These are phyloP conservation scores for Penicillium corylophilum DNA, from an alignment of 2,329 filamentous ascomycete genomes.

Conservation along the genomic window DNA sequence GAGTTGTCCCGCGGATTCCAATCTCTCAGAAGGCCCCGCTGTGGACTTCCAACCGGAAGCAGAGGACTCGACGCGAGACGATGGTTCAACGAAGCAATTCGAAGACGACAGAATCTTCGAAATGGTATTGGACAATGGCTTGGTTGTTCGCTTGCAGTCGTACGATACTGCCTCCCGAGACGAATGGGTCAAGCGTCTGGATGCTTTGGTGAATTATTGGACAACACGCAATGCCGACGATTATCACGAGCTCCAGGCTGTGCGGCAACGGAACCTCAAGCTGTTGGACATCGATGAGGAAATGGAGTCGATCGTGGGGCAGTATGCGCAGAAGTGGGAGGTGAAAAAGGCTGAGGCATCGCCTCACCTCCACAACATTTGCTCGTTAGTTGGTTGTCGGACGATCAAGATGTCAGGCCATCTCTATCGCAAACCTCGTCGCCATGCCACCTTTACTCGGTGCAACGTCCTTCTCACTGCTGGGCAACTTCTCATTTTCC, in stretches of 20 bases:
- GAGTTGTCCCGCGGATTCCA: conserved; percentile 53
- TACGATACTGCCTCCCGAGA: conserved; percentile 58
- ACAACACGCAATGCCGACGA: conserved; percentile 57
- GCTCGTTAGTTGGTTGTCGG: conserved; percentile 62
- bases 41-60: conserved; percentile 56
- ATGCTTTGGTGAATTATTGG: conserved; percentile 62
- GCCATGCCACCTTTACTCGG: conserved; percentile 60
- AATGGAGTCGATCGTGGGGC: conserved; percentile 63
- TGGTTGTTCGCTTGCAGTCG: conserved; percentile 61
- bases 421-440: conserved; percentile 63
- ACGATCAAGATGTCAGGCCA: conserved; percentile 61
- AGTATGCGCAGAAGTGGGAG: conserved; percentile 68
- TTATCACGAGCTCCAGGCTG: conserved; percentile 56
- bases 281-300: conserved; percentile 64
- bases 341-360: conserved; percentile 63
- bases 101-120: conserved; percentile 62
- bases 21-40: conserved; percentile 53
- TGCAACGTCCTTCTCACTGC: conserved; percentile 61
- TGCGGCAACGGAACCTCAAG: conserved; percentile 59
- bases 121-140: conserved; percentile 59
- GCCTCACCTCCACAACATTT: conserved; percentile 66
- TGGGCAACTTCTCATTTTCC: conserved; percentile 63
- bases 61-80: conserved; percentile 48
- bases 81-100: conserved; percentile 54
- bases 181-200: conserved; percentile 62